Percentiles rank a stretch among this genome's conserved stretches.
phyloP scores from a whole-genome alignment of 495 filamentous ascomycete species.

The Lophium mytilinum region DNA sequence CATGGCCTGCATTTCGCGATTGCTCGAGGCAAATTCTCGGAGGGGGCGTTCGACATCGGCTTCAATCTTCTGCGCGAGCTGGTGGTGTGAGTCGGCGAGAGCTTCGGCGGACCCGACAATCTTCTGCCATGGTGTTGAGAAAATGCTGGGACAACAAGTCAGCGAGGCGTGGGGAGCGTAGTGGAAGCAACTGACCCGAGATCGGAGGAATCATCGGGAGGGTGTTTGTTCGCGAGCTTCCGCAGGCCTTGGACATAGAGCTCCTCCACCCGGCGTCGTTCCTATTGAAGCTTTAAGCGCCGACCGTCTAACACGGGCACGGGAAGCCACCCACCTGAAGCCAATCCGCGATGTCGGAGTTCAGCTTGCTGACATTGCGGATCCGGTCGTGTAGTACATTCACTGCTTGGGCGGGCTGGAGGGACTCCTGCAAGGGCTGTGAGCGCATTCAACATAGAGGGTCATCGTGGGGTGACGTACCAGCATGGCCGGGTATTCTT shows the following conservation, averaged over 20 bases:
- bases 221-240: conserved; percentile 63
- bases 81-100: conserved; percentile 75
- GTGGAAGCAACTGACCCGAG: conserved; percentile 58
- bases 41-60: conserved; percentile 84
- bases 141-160: conserved; percentile 52
- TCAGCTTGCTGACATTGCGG: conserved; percentile 76
- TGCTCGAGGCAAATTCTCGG: conserved; percentile 59
- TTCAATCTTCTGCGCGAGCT: conserved; percentile 77
- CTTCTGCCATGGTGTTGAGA: conserved; percentile 85
- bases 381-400: conserved; percentile 79
- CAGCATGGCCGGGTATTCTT: conserved; percentile 94
- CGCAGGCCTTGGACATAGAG: conserved; percentile 75
- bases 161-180: background rate
- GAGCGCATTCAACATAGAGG: conserved; percentile 19
- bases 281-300: conserved; percentile 44
- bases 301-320: background rate
- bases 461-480: conserved; percentile 45
- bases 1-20: conserved; percentile 79
- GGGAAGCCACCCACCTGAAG: conserved; percentile 56
- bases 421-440: conserved; percentile 52
- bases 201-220: conserved; percentile 66
- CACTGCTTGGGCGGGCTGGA: conserved; percentile 81
- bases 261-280: conserved; percentile 89
- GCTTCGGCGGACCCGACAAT: conserved; percentile 73
- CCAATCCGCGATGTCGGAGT: conserved; percentile 92